Evolutionary conservation across 768 basidiomycete species (phyloP), one percentile per base, ranked within the genome.

Genomic region (Tylopilus cervinicoccineus): DNA sequence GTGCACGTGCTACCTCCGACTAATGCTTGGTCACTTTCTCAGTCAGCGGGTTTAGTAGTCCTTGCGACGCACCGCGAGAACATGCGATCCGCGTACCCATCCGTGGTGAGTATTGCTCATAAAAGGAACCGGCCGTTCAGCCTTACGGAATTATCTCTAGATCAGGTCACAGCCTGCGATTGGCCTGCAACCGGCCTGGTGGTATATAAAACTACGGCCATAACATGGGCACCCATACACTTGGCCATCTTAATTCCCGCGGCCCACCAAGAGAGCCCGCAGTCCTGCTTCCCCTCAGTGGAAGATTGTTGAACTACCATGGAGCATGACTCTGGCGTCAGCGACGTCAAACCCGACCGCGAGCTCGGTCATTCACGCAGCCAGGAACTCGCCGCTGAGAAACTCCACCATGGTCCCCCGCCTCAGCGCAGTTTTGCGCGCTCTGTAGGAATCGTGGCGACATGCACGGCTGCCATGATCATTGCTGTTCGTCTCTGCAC

Each of bases 381-480:
- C 12, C 27, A 47, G 14, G 56, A 55, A 12, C 28, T 54, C 17
- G 19, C 29, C n/a, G 3, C 12, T 0, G 55, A 65, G 31, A 58
- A 49, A 4, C 10, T 13, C 4, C 32, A 10, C 13, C 19, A 28
- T 12, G 44, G 20, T 16, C 36, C 55, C 1, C 10, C 38, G 0
- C 24, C 54, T 3, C 13, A 45, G 0, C 69, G 59, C 22, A 66
- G 70, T 50, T 50, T 50, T 0, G 43, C 55, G 19, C 64, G 62
- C 13, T 58, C 57, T n/a, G 41, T 66, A 6, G 60, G 59, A 17
- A 64, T 71, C 17, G 67, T 70, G 10, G 56, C 59, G 6, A 69
- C 72, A 8, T 71, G 72, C 34, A 75, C 76, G 9, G 60, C 67
- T 36, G 72, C 69, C 20, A 65, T 72, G 71, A 47, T 72, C 4